Evolutionary conservation across 2,329 filamentous ascomycete species (phyloP), one percentile per base, ranked within the genome.

Genomic region (Alternaria sp.): DNA sequence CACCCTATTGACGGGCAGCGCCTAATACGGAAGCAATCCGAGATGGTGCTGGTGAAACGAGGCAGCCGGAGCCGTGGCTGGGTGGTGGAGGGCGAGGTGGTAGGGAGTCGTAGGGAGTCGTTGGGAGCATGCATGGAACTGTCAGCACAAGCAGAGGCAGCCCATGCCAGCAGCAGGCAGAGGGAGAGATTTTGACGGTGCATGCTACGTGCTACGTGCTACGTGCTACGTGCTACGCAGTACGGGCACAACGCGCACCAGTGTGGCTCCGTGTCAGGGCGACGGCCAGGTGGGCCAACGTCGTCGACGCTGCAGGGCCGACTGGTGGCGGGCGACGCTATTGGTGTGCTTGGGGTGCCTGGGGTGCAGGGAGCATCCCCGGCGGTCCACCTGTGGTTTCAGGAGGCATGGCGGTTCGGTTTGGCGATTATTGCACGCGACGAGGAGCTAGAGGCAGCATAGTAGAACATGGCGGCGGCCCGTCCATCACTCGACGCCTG

Each of bases 241-340:
- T 17, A 17, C 17, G 17, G 17, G 17, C 37, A 34, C 23, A 9
- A n/a, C 7, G 41, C 21, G 36, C 42, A 39, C 46, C 31, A 36
- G 44, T 26, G 57, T 56, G 56, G 54, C 41, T 42, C 34, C 21
- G 54, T 61, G 55, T 59, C 55, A 59, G 44, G 56, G 49, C 49
- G 62, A 39, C 46, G 54, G 53, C 44, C 60, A 34, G 48, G 50
- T 48, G 56, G 58, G 61, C 53, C 60, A 58, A 63, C 62, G 61
- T 62, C 64, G 66, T 67, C 56, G 56, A 58, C 54, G 60, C 59
- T 54, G 66, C 68, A 70, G 67, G 68, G 66, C 64, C 62, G 56
- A 56, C 48, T 50, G 7, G 33, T 51, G 41, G 54, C 44, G 58
- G 60, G 31, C 56, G 41, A 58, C 54, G 61, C 64, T 52, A 69